phyloP scores from a whole-genome alignment of 352 stramenopile species.

The Thraustotheca clavata region DNA sequence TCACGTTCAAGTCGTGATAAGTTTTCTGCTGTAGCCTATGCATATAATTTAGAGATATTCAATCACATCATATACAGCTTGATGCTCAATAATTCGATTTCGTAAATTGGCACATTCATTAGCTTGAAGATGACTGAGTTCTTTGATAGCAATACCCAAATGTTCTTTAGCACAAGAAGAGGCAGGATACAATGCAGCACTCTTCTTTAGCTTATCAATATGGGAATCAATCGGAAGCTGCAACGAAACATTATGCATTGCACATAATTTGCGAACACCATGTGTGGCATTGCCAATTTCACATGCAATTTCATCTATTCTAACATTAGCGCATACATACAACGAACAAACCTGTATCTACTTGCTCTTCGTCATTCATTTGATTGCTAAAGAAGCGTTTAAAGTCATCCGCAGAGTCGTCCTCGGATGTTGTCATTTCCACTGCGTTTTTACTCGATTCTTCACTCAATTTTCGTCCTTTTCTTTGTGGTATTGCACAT shows the following conservation, averaged over 20 bases:
- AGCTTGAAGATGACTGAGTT: not conserved
- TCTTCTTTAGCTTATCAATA: not conserved
- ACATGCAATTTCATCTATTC: too few relatives aligned
- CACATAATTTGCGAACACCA: not conserved
- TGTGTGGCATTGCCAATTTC: too few relatives aligned
- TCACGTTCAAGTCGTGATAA: not conserved
- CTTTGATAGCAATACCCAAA: not conserved
- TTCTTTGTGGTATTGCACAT: too few relatives aligned
- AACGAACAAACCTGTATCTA: not conserved
- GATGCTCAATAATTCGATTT: not conserved
- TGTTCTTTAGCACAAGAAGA: not conserved
- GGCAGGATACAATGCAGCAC: not conserved
- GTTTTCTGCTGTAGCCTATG: too few relatives aligned
- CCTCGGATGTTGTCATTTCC: constrained; percentile 11
- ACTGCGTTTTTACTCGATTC: not conserved
- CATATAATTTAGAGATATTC: too few relatives aligned
- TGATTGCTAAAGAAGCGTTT: not conserved
- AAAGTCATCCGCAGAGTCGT: constrained; percentile 4
- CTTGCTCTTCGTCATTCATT: not conserved
- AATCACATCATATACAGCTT: not conserved
- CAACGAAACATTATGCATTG: not conserved
- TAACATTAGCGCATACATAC: too few relatives aligned
- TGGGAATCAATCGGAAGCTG: constrained; percentile 1
- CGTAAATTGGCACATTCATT: not conserved
- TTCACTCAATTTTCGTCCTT: not conserved